Percentiles rank a stretch among this genome's conserved stretches.
Conservation (phyloP, 2,329 filamentous ascomycete genomes). For the Cercospora sp. region DNA sequence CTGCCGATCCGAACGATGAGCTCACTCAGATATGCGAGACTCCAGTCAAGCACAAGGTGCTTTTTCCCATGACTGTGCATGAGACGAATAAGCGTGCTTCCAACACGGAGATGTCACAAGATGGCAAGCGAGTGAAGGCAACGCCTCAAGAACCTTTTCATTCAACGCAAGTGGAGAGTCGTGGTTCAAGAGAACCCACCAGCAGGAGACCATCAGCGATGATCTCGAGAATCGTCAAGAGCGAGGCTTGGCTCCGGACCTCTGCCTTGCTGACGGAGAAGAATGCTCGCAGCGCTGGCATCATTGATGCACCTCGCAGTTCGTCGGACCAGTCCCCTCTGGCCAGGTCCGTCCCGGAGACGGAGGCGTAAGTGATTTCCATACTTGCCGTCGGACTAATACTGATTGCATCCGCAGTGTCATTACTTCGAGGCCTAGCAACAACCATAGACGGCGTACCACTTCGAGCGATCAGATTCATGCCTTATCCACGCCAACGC, state of each 20-base stretch:
- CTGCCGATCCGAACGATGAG: background rate
- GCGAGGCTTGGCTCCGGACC: background rate
- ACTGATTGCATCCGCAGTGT: background rate
- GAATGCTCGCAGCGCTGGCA: background rate
- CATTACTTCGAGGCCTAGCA: background rate
- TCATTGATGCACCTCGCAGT: background rate
- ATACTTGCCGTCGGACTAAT: background rate
- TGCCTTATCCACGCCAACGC: background rate
- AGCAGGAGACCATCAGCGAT: background rate
- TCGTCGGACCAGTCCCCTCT: background rate
- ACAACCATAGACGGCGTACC: background rate
- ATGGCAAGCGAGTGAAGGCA: background rate
- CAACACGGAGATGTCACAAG: background rate
- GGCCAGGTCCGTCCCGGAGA: background rate
- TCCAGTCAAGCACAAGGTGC: background rate
- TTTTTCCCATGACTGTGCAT: background rate
- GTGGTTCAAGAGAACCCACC: too few species aligned
- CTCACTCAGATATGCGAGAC: background rate
- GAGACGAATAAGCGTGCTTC: background rate
- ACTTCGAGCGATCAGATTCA: background rate
- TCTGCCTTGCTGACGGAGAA: background rate
- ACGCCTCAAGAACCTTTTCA: background rate
- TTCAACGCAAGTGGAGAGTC: background rate
- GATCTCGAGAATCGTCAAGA: background rate
- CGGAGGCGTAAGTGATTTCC: background rate